These are phyloP conservation scores for Candida methanosorbosa DNA, from an alignment of 805 yeast genomes.

Conservation along the genomic window DNA sequence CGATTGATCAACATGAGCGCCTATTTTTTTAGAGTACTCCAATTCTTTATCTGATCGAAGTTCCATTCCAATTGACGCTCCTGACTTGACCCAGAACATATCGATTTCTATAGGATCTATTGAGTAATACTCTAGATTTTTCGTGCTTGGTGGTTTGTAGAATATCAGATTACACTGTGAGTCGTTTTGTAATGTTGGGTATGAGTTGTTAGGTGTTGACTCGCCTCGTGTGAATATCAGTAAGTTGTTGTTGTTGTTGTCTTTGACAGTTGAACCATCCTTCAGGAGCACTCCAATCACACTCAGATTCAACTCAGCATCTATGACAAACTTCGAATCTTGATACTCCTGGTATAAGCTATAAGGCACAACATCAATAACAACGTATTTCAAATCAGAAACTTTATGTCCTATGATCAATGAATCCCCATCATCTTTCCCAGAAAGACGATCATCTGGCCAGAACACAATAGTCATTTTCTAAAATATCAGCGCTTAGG, in stretches of 20 bases:
- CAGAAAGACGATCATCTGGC: constrained; percentile 18
- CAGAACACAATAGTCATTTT: constrained; percentile 15
- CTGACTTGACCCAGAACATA: constrained; percentile 24
- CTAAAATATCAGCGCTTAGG: too few species aligned
- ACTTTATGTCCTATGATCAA: constrained; percentile 21
- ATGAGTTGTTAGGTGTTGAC: too few species aligned
- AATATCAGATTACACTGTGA: constrained; percentile 30
- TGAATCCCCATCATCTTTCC: constrained; percentile 3
- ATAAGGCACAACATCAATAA: constrained; percentile 15
- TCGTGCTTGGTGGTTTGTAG: constrained; percentile 67
- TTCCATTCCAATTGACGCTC: not conserved
- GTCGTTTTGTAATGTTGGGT: too few species aligned
- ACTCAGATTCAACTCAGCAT: constrained; percentile 13
- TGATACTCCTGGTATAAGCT: constrained; percentile 9
- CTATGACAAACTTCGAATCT: constrained; percentile 5
- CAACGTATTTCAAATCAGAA: constrained; percentile 11
- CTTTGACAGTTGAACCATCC: too few species aligned
- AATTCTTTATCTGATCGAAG: constrained; percentile 8
- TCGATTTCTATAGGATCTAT: constrained; percentile 64
- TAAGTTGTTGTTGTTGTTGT: too few species aligned
- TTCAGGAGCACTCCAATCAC: too few species aligned
- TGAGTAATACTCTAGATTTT: constrained; percentile 69
- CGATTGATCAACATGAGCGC: constrained; percentile 16
- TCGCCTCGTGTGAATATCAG: too few species aligned
- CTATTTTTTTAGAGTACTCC: constrained; percentile 7